Base-by-base conservation (phyloP, 805 yeast genomes). In the Teunomyces lycoperdinae region DNA sequence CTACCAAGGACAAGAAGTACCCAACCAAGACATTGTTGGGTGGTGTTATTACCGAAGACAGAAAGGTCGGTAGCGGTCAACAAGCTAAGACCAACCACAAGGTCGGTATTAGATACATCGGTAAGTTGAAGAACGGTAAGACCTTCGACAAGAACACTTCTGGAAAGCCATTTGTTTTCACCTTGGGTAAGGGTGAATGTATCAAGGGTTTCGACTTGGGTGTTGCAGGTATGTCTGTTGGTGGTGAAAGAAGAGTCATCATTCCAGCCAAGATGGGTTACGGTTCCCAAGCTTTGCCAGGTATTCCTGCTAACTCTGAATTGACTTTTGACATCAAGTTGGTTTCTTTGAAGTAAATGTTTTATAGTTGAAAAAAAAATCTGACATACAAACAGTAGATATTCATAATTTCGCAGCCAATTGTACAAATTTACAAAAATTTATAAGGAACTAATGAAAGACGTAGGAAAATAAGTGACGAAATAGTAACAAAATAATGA, bases 191-290 rank as follows among this genome's bases (percentile, higher is more conserved):
- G 70, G 99, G 98, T 66, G 99, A 94, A 75, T 97, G 96, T 59
- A 94, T 94, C 78, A 89, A 89, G 72, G 99, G 98, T 56, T 94
- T 96, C 89, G 99, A 94, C 68, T 80, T 92, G 63, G 99, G 99
- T 79, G 94, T 94, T 61, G 90, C 92, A 50, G 98, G 98, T 68
- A 91, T 94, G 97, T 84, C 96, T 49, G 96, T 89, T 66, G 97
- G 97, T 64, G 98, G 98, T 66, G 99, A 94, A 80, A 91, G 99
- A 81, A 85, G 98, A 77, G 89, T 94, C 58, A 81, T 89, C 52
- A 89, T 94, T 58, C 99, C 99, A 60, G 85, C 99, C 46, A 82
- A 91, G 63, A 87, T 88, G 84, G 99, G 97, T 49, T 94, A 94
- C 74, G 99, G 99, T 57, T 86, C 86, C 63, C 85, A 87, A 76